Evolutionary conservation across 805 yeast genomes (phyloP), one percentile per base, ranked within the genome.

Genomic region (Candida chauliodis): DNA sequence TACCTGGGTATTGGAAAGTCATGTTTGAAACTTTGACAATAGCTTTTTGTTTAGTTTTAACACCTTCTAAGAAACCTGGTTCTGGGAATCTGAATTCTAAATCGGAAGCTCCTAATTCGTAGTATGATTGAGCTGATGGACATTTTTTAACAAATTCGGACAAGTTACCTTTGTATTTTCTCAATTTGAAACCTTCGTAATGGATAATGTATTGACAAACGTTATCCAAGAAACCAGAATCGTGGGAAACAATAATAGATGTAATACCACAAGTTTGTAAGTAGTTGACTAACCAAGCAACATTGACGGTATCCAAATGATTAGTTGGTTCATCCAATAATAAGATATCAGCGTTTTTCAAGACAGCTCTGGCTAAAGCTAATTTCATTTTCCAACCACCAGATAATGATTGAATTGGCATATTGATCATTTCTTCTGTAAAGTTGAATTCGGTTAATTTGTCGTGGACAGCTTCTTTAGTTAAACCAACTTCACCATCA

Each of bases 361-460:
- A 82, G 63, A 91, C 97, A 65, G 99, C 99, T 77, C 97, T 88
- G 59, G 99, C 98, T 63, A 91, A 81, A 67, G 98, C 98, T 71
- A 91, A 82, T 77, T 93, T 93, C 99, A 91, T 91, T 84, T 93
- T 93, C 99, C 99, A 91, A 82, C 99, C 99, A 84, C 99, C 99
- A 64, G 99, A 93, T 58, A 93, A 80, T 51, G 97, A 86, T 64
- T 88, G 81, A 69, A 91, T 91, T 63, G 97, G 95, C 95, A 84
- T 86, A 50, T 62, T 66, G 62, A 84, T 81, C 96, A 91, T 93
- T 64, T 83, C 96, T 44, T 87, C 91, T 57, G 93, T 60, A 90
- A 93, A 93, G 63, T 81, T 80, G 78, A 93, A 91, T 74, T 89
- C 97, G 48, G 69, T 71, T 69, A 93, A 82, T 69, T 89, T 86